Base-by-base conservation (phyloP, 441 rosid genomes). In the Populus hybrid region DNA sequence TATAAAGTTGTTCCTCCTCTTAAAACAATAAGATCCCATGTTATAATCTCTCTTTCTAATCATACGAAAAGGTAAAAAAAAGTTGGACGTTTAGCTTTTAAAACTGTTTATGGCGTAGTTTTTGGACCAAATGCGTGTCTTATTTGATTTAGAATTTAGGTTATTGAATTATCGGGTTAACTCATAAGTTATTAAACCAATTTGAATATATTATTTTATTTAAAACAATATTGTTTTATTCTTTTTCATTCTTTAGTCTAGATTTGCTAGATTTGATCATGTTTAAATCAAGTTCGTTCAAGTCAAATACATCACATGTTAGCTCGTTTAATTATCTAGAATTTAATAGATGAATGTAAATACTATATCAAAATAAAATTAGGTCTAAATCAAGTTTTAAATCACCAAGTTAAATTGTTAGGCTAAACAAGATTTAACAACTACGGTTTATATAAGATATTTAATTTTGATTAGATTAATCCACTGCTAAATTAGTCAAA, bases 161-260 rank as follows among this genome's bases (percentile, higher is more conserved):
- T 14, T 12, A 12, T 46, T 46, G 20, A 14, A 1, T 46, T 46
- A 12, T 14, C 6, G 0, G 12, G 3, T 38, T 38, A 38, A 38
- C 46, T 38, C 0, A 0, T 9, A 0, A 38, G 0, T 38, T 0
- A 38, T 38, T 10, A 9, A 14, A 0, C 4, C 20, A 0, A 46
- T 3, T 0, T 0, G 0, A 12, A 14, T 46, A 0, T 46, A 4
- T 46, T 46, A 4, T 46, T 46, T 46, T 46, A 46, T 46, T 1
- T 46, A 14, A 46, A 46, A 46, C 0, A 46, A 12, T 46, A 46
- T 46, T 4, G 0, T 4, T 12, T 46, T 46, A 4, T 14, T 14
- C 0, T 4, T 10, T 38, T 2, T 38, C 9, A 4, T 4, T 46
- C 4, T 4, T 0, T 46, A 46, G 0, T 46, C 4, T 12, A 0